Conservation (phyloP, 1,284 basidiomycete genomes). For the Erythrobasidium hasegawianum region DNA sequence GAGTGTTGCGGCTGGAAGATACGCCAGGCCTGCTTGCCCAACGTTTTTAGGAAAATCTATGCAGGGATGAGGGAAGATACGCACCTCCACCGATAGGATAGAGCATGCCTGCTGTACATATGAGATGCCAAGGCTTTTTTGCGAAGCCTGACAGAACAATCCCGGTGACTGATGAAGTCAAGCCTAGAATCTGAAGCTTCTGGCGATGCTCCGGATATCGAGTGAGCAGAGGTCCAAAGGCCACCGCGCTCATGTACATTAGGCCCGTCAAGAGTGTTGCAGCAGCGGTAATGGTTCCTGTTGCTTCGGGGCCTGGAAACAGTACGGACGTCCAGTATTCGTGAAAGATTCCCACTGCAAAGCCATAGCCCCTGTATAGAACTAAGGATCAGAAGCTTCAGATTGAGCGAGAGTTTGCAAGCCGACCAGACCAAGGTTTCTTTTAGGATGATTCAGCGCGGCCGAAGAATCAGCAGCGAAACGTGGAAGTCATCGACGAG, state of each 20-base stretch:
- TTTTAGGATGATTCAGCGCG: not conserved
- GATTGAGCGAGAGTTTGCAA: not conserved
- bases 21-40: conserved; percentile 29
- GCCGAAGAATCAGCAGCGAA: no score
- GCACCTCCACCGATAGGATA: conserved; percentile 46
- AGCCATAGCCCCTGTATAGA: conserved; percentile 39
- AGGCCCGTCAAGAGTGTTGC: conserved; percentile 48
- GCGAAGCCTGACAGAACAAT: conserved; percentile 46
- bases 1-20: conserved; percentile 49
- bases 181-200: conserved; percentile 41
- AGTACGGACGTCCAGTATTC: conserved; percentile 48
- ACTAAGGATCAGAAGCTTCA: conserved; percentile 45
- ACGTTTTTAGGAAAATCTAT: not conserved
- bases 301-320: conserved; percentile 45
- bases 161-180: conserved; percentile 41
- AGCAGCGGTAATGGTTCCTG: conserved; percentile 47
- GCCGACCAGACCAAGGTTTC: not conserved
- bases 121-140: conserved; percentile 47
- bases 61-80: not conserved
- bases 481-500: no score
- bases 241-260: conserved; percentile 12
- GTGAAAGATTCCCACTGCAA: conserved; percentile 49
- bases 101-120: conserved; percentile 48
- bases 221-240: conserved; percentile 14
- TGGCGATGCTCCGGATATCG: conserved; percentile 42